Conservation (phyloP, 768 basidiomycete genomes). For the Agrocybe chaxingu region DNA sequence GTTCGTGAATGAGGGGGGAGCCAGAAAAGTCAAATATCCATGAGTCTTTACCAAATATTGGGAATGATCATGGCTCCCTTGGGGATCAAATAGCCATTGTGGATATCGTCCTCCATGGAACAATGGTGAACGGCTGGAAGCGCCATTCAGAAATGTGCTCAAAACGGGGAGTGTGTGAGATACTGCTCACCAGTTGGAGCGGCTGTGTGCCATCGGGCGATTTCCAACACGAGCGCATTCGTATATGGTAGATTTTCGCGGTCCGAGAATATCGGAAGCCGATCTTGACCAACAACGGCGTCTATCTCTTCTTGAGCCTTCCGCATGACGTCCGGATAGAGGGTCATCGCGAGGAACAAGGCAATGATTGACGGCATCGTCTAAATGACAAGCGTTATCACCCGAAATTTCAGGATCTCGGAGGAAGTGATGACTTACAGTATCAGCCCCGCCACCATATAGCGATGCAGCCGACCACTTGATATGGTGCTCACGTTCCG, state of each 20-base stretch:
- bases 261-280: conserved; percentile 38
- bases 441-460: conserved; percentile 46
- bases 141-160: not conserved
- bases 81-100: conserved; percentile 59
- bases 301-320: conserved; percentile 45
- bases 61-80: conserved; percentile 50
- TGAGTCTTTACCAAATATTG: conserved; percentile 40
- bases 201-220: conserved; percentile 32
- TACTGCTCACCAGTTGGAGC: conserved; percentile 25
- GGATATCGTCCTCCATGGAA: conserved; percentile 53
- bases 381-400: conserved; percentile 18
- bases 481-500: conserved; percentile 32
- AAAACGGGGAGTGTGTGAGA: too few relatives aligned
- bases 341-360: conserved; percentile 37
- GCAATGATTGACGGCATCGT: conserved; percentile 34
- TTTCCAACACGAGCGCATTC: conserved; percentile 35
- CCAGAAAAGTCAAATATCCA: not conserved
- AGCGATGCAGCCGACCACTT: conserved; percentile 46
- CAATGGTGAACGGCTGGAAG: conserved; percentile 48
- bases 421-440: conserved; percentile 18
- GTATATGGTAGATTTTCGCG: conserved; percentile 37
- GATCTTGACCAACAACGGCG: conserved; percentile 33
- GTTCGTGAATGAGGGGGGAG: not conserved
- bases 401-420: not conserved
- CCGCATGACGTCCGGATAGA: conserved; percentile 33